Evolutionary conservation across 1,139 yeast species (phyloP), one percentile per base, ranked within the genome.

Genomic region (Taphrina betulina): DNA sequence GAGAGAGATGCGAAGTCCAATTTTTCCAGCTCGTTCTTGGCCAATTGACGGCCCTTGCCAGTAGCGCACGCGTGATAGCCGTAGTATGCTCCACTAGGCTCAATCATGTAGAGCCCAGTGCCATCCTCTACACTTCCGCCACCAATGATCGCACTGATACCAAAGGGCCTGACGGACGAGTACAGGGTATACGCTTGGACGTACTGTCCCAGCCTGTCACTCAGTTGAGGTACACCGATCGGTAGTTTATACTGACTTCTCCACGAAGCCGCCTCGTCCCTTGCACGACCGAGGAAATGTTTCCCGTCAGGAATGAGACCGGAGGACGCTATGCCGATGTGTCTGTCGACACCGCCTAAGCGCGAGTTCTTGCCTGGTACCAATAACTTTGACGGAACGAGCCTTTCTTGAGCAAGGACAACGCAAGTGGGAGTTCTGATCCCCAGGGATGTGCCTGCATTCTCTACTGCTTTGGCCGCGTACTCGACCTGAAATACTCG

Each of bases 401-500:
- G 78, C 73, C 92, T 92, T 72, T 92, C 98, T 26, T 88, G 95
- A n/a, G 97, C 99, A 63, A 92, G 78, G 16, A 92, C 96, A 43
- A 94, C 79, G 46, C 98, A 98, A 68, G 92, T 97, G 65, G 81
- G 80, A 72, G 87, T 88, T 69, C 86, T 85, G 68, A 94, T 83
- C 37, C 97, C 99, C 63, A 94, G 78, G 26, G 96, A 83, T 0
- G 98, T 92, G 12, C 96, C 58, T 12, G 61, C 96, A 68, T 89
- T 90, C 71, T 94, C 98, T 5, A 92, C 97, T 1, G 98, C 98
- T 71, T 94, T 94, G 69, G 85, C 78, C 41, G 99, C 99, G 67
- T 94, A 94, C 72, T 94, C 98, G 22, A 92, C 98, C 72, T 94
- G 99, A 74, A 94, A 94, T 72, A 90, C 92, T 73, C 98, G 81